Base-by-base conservation (phyloP, 352 stramenopile species). In the Globisporangium radiosum region DNA sequence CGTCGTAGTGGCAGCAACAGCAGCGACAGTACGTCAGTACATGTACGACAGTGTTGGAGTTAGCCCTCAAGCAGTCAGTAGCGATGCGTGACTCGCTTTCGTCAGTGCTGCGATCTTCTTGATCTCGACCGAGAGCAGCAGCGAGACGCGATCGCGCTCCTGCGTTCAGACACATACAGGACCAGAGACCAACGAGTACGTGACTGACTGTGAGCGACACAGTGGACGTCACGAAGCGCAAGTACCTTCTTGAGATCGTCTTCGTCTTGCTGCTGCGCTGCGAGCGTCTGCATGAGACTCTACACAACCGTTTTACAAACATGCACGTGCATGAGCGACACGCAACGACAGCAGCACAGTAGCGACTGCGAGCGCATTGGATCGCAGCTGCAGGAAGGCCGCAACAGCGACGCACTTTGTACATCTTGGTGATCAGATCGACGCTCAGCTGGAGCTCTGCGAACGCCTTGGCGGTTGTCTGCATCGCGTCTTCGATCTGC, bases 371-470 rank as follows among this genome's bases (percentile, higher is more conserved):
- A 33, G 25, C 25, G 25, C 25, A 33, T 33, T 33, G 25, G 25
- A 33, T 33, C 25, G 1, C 25, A 33, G 25, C 25, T 33, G 25
- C 25, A 33, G 25, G 25, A 51, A 36, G 7, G 7, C 3, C 4
- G 4, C 0, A 10, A 33, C n/a, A 11, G 10, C 4, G 11, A 10
- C 53, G 15, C 38, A 84, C 75, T 63, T 94, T 94, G 76, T 94
- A 94, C 81, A 94, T 92, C 58, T 88, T 94, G 7, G 81, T 88
- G 71, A 92, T 85, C 8, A 94, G 66, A 42, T 92, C 84, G 11
- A 94, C 84, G 60, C 86, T 94, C 17, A 94, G 66, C 58, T 90
- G 87, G 6, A 94, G 76, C 63, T 84, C 80, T 33, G 90, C 77
- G 37, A 91, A 82, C 9, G 84, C 74, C 56, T 81, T 83, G 15